These are phyloP conservation scores for Physaria fendleri DNA, from an alignment of 345 rosid genomes.

Conservation along the genomic window DNA sequence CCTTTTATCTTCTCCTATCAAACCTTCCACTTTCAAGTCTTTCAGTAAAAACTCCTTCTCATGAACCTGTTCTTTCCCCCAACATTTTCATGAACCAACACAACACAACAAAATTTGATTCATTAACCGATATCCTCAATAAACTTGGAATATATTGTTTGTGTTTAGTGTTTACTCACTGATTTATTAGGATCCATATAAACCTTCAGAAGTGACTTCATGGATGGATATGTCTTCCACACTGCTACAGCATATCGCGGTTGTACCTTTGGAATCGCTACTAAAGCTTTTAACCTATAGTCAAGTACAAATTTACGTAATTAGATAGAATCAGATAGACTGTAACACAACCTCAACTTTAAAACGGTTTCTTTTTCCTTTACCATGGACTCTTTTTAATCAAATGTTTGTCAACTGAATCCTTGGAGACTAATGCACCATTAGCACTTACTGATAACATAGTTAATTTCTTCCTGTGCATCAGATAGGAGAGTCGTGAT, in stretches of 20 bases:
- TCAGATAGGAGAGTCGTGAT: background rate
- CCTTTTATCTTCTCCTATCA: slow-evolving; percentile 60
- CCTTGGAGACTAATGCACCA: slow-evolving; percentile 60
- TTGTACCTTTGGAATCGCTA: slow-evolving; percentile 93
- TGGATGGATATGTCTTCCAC: slow-evolving; percentile 86
- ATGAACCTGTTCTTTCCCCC: slow-evolving; percentile 59
- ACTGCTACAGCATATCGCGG: slow-evolving; percentile 84
- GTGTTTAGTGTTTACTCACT: slow-evolving; percentile 35
- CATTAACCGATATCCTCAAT: background rate
- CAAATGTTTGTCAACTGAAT: slow-evolving; percentile 47
- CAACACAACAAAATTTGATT: background rate
- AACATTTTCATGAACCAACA: background rate
- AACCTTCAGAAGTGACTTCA: slow-evolving; percentile 79
- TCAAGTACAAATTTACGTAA: background rate
- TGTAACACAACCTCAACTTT: background rate
- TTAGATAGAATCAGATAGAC: background rate
- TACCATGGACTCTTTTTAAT: slow-evolving; percentile 50
- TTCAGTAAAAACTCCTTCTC: slow-evolving; percentile 83
- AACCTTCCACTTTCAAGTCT: slow-evolving; percentile 67
- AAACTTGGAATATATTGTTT: background rate
- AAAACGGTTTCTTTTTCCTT: background rate
- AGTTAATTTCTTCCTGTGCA: slow-evolving; percentile 66
- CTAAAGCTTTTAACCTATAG: slow-evolving; percentile 82
- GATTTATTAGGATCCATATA: slow-evolving; percentile 77
- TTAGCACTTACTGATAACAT: slow-evolving; percentile 66